Base-by-base conservation (phyloP, 306 rosid species). In the Comarum palustre region DNA sequence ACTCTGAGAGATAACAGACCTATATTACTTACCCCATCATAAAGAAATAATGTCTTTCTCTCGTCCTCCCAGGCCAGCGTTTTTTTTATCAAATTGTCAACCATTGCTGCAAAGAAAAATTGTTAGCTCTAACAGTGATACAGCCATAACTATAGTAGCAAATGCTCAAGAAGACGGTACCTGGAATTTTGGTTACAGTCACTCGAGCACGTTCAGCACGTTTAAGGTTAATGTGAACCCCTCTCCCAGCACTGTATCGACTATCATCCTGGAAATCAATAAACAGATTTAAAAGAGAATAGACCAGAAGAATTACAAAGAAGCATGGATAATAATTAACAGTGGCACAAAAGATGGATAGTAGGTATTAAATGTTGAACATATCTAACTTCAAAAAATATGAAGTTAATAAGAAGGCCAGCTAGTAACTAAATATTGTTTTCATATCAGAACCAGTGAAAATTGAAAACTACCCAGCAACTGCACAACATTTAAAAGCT, bases 181-280 rank as follows among this genome's bases (percentile, higher is more conserved):
- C 98, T 86, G 98, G 91, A 84, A 91, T 94, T 88, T 89, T 94
- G 81, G 60, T 87, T 29, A 94, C 76, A 34, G 92, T 76, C 72
- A 94, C 86, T 79, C 97, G 83, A 62, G 97, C 99, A 63, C 93
- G 90, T 81, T 94, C 99, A 60, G 99, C 99, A 25, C 93, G 99
- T 78, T 94, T 94, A 54, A 94, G 96, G 80, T 89, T 94, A 70
- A 91, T 87, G 78, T 94, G 99, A 69, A 85, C 93, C 22, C 99
- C 98, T 82, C 97, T 79, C 63, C 99, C 97, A 38, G 97, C 95
- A 84, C 67, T 94, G 82, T 89, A 94, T 38, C 96, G 85, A 72
- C 83, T 94, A 42, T 87, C 80, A 76, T 94, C 99, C 97, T 94
- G 95, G 70, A 77, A 84, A 73, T 68, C 64, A 77, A 55, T 19